These are phyloP conservation scores for Plicaturopsis crispa DNA, from an alignment of 768 basidiomycete species.

Conservation along the genomic window DNA sequence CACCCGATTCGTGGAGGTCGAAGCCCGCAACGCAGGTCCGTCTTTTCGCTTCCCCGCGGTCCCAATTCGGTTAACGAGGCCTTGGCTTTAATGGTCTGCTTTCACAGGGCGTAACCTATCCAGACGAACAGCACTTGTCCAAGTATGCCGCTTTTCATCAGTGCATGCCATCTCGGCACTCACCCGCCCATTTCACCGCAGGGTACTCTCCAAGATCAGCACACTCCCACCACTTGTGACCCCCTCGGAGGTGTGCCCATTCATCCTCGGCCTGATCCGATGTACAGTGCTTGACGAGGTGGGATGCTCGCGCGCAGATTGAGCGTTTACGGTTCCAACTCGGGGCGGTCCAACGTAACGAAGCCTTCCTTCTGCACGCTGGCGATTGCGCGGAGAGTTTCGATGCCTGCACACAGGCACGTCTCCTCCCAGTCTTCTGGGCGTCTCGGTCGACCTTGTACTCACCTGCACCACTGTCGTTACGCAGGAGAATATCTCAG, in stretches of 20 bases:
- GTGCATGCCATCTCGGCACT: slow-evolving; percentile 7
- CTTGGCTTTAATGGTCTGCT: too few relatives aligned
- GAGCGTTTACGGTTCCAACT: slow-evolving; percentile 80
- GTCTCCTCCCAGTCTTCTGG: slow-evolving; percentile 13
- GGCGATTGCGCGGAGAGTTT: slow-evolving; percentile 98
- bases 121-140: slow-evolving; percentile 51
- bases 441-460: slow-evolving; percentile 4
- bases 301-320: slow-evolving; percentile 39
- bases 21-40: slow-evolving; percentile 70
- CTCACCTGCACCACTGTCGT: slow-evolving; percentile 4
- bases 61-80: too few relatives aligned
- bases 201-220: slow-evolving; percentile 72
- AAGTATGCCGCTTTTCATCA: slow-evolving; percentile 29
- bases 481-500: slow-evolving; percentile 73
- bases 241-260: slow-evolving; percentile 69
- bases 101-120: slow-evolving; percentile 72
- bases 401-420: slow-evolving; percentile 80
- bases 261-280: too few relatives aligned
- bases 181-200: slow-evolving; percentile 17
- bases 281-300: too few relatives aligned
- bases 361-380: slow-evolving; percentile 93
- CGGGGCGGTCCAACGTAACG: slow-evolving; percentile 69
- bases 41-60: too few relatives aligned
- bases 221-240: slow-evolving; percentile 87
- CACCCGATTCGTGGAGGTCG: slow-evolving; percentile 71